Percentiles rank a stretch among this genome's conserved stretches.
phyloP scores from a whole-genome alignment of 2,329 filamentous ascomycete genomes.

The Fusarium chaquense region DNA sequence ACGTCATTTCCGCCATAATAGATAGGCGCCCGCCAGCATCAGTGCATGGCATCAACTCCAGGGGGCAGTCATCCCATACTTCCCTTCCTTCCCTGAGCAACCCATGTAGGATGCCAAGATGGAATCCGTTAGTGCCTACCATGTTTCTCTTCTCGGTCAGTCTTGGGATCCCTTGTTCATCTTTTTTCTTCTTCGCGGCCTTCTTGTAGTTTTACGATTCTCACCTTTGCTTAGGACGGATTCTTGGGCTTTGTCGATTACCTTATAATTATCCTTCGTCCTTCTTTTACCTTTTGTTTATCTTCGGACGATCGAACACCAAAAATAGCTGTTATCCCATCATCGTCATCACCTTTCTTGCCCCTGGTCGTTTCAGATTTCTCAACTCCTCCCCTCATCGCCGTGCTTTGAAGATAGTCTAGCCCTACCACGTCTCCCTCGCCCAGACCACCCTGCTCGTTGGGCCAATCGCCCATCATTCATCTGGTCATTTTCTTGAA shows the following conservation, averaged over 20 bases:
- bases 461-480: constrained; percentile 14
- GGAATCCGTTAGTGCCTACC: background rate
- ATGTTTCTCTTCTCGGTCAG: background rate
- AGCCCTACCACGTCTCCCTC: constrained; percentile 28
- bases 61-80: background rate
- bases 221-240: constrained; percentile 11
- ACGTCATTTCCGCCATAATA: constrained; percentile 20
- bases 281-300: constrained; percentile 16
- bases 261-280: constrained; percentile 7
- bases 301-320: constrained; percentile 18
- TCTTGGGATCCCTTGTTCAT: background rate
- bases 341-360: constrained; percentile 11
- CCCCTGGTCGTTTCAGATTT: constrained; percentile 37
- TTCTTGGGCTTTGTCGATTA: constrained; percentile 10
- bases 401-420: constrained; percentile 25
- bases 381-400: constrained; percentile 21
- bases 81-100: constrained; percentile 1
- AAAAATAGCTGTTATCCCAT: constrained; percentile 31
- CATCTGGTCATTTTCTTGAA: constrained; percentile 22
- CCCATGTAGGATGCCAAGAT: background rate
- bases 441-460: constrained; percentile 25
- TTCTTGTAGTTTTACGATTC: constrained; percentile 1
- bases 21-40: constrained; percentile 6
- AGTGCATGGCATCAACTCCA: constrained; percentile 8
- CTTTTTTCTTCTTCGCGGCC: background rate